Base-by-base conservation (phyloP, 2,329 filamentous ascomycete genomes). In the Alternaria sp. region DNA sequence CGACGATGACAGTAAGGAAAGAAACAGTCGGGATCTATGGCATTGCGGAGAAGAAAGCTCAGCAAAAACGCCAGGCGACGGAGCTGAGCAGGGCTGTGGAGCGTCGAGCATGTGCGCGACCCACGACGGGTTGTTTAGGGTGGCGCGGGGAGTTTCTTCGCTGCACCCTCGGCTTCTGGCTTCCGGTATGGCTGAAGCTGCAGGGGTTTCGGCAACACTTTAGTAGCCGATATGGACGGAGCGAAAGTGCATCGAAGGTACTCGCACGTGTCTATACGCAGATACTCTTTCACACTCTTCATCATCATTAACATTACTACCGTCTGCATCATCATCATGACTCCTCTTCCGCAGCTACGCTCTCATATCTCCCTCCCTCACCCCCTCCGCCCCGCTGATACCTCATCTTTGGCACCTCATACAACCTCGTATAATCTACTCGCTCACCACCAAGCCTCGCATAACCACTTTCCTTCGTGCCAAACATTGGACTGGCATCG, bases 351-450 rank as follows among this genome's bases (percentile, higher is more conserved):
- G 57, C 73, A 26, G 70, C 74, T 26, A 92, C 89, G 20, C 84
- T 82, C 82, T 93, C 87, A 79, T 93, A 91, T 67, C 71, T 64
- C 20, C 88, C 84, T 64, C 65, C 67, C 11, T 64, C 67, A 9
- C 60, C 70, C 10, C 69, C 65, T 23, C 61, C 65, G 47, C 60
- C 46, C 61, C 80, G 83, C 80, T 75, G 82, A 83, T 79, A 84
- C 83, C 79, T 78, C 88, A 93, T 92, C 66, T 89, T 84, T 6
- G 95, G 95, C 20, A 90, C 88, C 80, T 98, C 95, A 80, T 97
- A 99, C 86, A 98, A 88, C 60, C 87, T 88, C 20, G 92, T 92
- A 80, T 97, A 99, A 81, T 97, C 93, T 50, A 99, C 88, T 43
- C 86, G 83, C 73, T 92, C 87, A 3, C 96, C 95, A 14, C 89